Evolutionary conservation across 176 grass and related monocot species (phyloP).

Genomic region (Zizania latifolia): DNA sequence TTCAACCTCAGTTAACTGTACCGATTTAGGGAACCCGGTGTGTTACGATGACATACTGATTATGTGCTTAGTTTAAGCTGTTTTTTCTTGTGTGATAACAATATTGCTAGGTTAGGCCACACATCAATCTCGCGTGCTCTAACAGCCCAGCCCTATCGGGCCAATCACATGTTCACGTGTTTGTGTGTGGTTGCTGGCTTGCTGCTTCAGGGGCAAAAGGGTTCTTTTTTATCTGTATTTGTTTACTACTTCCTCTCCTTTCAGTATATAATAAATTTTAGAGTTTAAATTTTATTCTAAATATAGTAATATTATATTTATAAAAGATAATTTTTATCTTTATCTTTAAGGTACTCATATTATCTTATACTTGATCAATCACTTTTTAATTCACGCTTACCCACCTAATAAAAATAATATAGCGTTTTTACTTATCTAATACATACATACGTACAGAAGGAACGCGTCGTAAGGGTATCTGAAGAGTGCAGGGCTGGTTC

Average conservation of each 20-base stretch:
- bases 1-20: no score
- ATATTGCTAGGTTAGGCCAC: not conserved
- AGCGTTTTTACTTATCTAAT: no score
- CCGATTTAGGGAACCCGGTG: no score
- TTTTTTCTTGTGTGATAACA: not conserved
- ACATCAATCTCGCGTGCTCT: constrained; percentile 22
- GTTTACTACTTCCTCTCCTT: not conserved
- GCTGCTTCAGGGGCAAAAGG: not conserved
- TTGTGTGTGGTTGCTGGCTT: not conserved
- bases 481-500: not conserved
- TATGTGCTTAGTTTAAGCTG: not conserved
- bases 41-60: not conserved
- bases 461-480: not conserved
- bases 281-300: no score
- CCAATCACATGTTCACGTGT: not conserved
- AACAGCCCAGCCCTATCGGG: not conserved
- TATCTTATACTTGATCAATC: no score
- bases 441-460: no score
- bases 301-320: no score
- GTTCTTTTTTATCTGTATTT: not conserved
- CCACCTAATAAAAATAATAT: no score
- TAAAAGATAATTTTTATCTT: no score
- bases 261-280: no score
- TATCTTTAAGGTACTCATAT: no score
- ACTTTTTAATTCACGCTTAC: no score